Base-by-base conservation (phyloP, 2,329 filamentous ascomycete genomes). In the Penicillium sp. region DNA sequence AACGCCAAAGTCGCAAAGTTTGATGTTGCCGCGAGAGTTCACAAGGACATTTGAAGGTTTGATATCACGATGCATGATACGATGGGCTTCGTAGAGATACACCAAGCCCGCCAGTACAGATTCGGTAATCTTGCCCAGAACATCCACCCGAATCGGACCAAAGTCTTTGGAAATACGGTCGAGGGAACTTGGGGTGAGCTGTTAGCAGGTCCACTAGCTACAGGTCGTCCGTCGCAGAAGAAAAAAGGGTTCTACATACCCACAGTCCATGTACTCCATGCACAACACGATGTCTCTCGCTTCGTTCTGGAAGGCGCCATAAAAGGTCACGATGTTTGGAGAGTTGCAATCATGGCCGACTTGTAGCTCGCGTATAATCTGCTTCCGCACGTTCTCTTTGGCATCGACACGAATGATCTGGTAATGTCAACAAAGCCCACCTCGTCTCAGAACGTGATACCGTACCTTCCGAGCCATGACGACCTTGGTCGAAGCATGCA, bases 181-280 rank as follows among this genome's bases (percentile, higher is more conserved):
- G 55, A 99, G 88, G 30, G 95, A 91, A 56, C 95, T 66, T 61
- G 55, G 55, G 47, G 21, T 8, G 15, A 56, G 19, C 47, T 68
- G 66, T 70, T 52, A 69, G 60, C 54, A 45, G 19, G 50, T 46
- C n/a, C 21, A 45, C 41, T 48, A 44, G 56, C 60, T 49, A 62
- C 54, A 49, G 61, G 56, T 19, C n/a, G 51, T 53, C 26, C 31
- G 19, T 19, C 7, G n/a, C 11, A n/a, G 15, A 15, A 19, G 35
- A 15, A 17, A 11, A 21, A 9, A 51, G 29, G 29, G 50, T 9
- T 48, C n/a, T 30, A 82, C 91, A 79, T 85, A 98, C 95, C 95
- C 95, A 76, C 94, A 92, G 79, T 99, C 95, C 92, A 97, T 97
- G 76, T 99, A 98, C 78, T 99, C 95, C 95, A 99, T 99, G 78